Conservation (phyloP, 2,329 filamentous ascomycete genomes). For the Lachnellula suecica region DNA sequence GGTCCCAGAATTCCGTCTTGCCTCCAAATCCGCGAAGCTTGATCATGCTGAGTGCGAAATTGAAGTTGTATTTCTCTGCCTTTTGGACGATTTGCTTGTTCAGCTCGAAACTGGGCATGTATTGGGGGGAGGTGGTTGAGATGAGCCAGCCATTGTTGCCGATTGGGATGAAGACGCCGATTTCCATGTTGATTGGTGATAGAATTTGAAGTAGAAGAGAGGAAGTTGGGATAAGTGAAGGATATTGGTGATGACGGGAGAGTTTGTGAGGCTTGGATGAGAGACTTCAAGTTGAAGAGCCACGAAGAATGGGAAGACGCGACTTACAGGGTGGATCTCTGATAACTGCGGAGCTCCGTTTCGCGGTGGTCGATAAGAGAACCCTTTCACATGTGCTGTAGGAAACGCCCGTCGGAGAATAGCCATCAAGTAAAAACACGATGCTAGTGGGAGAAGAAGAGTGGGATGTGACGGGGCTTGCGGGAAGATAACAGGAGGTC, state of each 20-base stretch:
- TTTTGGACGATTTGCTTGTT: slow-evolving; percentile 33
- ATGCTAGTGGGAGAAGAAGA: neutral
- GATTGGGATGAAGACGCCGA: slow-evolving; percentile 23
- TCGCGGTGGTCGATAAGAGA: slow-evolving; percentile 1
- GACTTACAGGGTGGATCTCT: neutral
- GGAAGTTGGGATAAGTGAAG: neutral
- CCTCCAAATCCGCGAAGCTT: slow-evolving; percentile 35
- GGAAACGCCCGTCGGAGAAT: neutral
- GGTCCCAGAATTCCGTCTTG: slow-evolving; percentile 35
- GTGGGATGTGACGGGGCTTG: neutral
- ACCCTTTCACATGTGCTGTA: neutral
- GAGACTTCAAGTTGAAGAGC: neutral
- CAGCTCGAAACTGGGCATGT: slow-evolving; percentile 33
- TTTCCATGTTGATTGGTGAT: slow-evolving; percentile 13
- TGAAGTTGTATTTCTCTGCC: slow-evolving; percentile 31
- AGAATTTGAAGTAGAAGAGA: neutral
- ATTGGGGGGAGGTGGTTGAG: slow-evolving; percentile 33
- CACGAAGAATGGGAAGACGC: neutral
- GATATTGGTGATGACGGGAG: neutral
- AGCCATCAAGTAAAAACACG: neutral
- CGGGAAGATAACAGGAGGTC: neutral
- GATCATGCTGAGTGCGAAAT: slow-evolving; percentile 35
- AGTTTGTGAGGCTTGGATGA: neutral
- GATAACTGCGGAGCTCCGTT: slow-evolving; percentile 1
- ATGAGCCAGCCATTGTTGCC: slow-evolving; percentile 37